Evolutionary conservation across 2,329 filamentous ascomycete genomes (phyloP), one percentile per base, ranked within the genome.

Genomic region (Ophiocordyceps unilateralis): DNA sequence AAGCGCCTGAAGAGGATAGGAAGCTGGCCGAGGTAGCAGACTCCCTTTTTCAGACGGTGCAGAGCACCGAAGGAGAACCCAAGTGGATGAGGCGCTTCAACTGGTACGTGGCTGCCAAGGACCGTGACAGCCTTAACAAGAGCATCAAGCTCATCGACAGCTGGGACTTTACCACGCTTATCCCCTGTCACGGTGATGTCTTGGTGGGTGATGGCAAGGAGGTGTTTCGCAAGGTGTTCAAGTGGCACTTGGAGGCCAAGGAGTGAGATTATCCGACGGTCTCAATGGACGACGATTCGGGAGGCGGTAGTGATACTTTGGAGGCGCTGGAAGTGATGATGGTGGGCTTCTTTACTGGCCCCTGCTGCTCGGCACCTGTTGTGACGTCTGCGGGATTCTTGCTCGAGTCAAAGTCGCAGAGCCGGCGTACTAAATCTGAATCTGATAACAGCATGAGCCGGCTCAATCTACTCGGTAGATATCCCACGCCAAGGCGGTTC

Each of bases 151-250:
- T 71, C 46, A 89, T 96, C 48, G 68, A 77, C 43, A 58, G 61
- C 43, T 98, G 89, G 89, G 81, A 89, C 45, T 94, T 95, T 57
- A 75, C 81, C 49, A 78, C 78, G 34, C 69, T 96, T 41, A 78
- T 98, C 46, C 87, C 89, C 1, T 96, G 89, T 58, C 91, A 98
- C 62, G 91, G 91, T 9, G 91, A 98, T 63, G 79, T 83, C 15
- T 78, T 96, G 50, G 81, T 91, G 58, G 68, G 65, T 2, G 60
- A 67, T 48, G 87, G 74, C 10, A 94, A 93, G 68, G 72, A 71
- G 11, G 67, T 83, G 15, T 93, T 89, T 50, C 66, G 72, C 53
- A 84, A 83, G 59, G 69, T 93, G 12, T 85, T 93, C 62, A 72
- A 73, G 53, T 95, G 88, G 87, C 83, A 93, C 65, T 58, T 93